Evolutionary conservation across 192 early-diverging fungal species (phyloP).

Genomic region (Coemansia erecta): DNA sequence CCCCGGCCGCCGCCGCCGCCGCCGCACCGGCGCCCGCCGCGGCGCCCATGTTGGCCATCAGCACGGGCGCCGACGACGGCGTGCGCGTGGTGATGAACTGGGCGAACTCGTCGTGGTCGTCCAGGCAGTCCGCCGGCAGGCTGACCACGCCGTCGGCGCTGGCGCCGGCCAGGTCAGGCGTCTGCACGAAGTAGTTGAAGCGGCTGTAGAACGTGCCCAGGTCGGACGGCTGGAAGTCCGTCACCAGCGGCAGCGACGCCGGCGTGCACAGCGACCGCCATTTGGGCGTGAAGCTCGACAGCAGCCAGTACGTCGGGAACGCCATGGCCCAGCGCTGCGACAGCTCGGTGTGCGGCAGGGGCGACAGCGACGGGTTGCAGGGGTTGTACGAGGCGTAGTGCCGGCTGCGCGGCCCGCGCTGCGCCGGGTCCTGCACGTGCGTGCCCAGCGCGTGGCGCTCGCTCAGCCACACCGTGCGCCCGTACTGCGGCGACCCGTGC

Average conservation of each 20-base stretch:
- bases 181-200: constrained; percentile 55
- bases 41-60: not conserved
- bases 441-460: constrained; percentile 18
- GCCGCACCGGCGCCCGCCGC: not conserved
- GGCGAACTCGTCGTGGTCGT: constrained; percentile 35
- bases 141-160: no score
- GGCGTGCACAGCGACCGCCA: constrained; percentile 93
- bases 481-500: constrained; percentile 27
- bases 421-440: not conserved
- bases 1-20: not conserved
- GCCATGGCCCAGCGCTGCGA: constrained; percentile 87
- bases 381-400: constrained; percentile 59
- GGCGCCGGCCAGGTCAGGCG: constrained; percentile 9
- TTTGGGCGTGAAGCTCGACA: constrained; percentile 62
- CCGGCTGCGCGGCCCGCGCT: constrained; percentile 10
- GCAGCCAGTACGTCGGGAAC: constrained; percentile 62
- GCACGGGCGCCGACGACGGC: constrained; percentile 3
- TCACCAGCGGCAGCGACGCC: constrained; percentile 90
- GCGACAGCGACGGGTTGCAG: constrained; percentile 63
- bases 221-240: constrained; percentile 74
- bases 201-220: constrained; percentile 67
- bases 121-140: not conserved
- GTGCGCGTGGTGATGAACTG: constrained; percentile 20
- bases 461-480: constrained; percentile 12
- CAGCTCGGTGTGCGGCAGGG: constrained; percentile 61